A percentile compares a stretch with the other conserved stretches of the same genome.
Conservation (phyloP, 2,329 filamentous ascomycete species). For the Botrytis pseudocinerea region DNA sequence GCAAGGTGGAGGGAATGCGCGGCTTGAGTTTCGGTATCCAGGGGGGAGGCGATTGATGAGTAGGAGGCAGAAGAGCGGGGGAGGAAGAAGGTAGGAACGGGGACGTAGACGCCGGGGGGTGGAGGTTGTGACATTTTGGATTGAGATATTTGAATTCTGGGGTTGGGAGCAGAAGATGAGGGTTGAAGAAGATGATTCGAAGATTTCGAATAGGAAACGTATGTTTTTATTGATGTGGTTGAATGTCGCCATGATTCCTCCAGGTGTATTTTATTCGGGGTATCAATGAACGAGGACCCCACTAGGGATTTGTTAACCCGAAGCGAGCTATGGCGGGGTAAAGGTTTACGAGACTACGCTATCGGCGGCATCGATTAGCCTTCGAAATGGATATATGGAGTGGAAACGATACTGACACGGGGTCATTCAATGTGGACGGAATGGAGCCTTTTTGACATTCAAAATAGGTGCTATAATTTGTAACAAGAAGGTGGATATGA, state of each 20-base stretch:
- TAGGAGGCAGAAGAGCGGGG: conserved; percentile 36
- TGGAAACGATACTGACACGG: background rate
- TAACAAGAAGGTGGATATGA: background rate
- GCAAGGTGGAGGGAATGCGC: conserved; percentile 61
- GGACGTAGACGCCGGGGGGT: conserved; percentile 46
- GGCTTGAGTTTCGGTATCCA: conserved; percentile 54
- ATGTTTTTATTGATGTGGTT: conserved; percentile 4
- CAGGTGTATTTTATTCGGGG: conserved; percentile 11
- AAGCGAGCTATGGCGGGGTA: conserved; percentile 20
- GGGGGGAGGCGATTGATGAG: conserved; percentile 32
- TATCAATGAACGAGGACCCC: conserved; percentile 19
- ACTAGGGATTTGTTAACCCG: conserved; percentile 21
- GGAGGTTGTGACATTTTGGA: conserved; percentile 36
- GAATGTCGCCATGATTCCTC: background rate
- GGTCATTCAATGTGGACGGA: background rate
- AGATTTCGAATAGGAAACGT: background rate
- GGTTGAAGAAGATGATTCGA: background rate
- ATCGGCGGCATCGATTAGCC: background rate
- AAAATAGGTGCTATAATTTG: background rate
- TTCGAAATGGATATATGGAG: background rate
- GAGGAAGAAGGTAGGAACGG: conserved; percentile 63
- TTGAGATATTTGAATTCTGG: background rate
- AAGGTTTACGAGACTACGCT: background rate
- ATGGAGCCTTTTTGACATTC: background rate
- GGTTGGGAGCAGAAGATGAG: background rate